Evolutionary conservation across 2,329 filamentous ascomycete genomes (phyloP).

Genomic region (Peltaster fructicola): DNA sequence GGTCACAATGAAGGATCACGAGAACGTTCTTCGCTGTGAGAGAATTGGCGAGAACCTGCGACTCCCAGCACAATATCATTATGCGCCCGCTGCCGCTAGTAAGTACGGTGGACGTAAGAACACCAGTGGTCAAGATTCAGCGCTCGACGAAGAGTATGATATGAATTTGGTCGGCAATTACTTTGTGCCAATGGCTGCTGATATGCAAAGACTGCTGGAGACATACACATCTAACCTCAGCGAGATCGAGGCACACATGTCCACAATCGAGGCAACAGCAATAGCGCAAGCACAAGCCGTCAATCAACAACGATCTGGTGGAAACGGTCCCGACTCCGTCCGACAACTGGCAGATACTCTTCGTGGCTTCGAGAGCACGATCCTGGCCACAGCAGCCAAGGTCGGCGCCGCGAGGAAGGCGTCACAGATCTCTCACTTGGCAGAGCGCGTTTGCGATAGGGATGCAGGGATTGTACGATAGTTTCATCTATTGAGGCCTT

Average conservation of each 20-base stretch:
- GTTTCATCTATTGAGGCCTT: slow-evolving; percentile 28
- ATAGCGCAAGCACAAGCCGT: slow-evolving; percentile 26
- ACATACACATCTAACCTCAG: slow-evolving; percentile 25
- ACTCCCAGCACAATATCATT: slow-evolving; percentile 47
- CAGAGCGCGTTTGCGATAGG: not conserved
- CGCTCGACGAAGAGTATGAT: slow-evolving; percentile 17
- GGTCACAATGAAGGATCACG: slow-evolving; percentile 45
- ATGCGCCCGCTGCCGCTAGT: slow-evolving; percentile 16
- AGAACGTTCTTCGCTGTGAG: slow-evolving; percentile 54
- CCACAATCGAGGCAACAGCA: slow-evolving; percentile 29
- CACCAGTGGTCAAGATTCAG: slow-evolving; percentile 5
- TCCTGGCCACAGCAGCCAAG: slow-evolving; percentile 28
- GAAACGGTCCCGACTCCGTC: slow-evolving; percentile 18
- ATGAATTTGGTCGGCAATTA: slow-evolving; percentile 29
- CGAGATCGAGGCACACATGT: slow-evolving; percentile 31
- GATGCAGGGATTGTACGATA: not conserved
- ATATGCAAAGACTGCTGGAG: slow-evolving; percentile 22
- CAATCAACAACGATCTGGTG: slow-evolving; percentile 13
- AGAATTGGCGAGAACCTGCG: slow-evolving; percentile 58
- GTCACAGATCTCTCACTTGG: slow-evolving; percentile 26
- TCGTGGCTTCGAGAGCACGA: slow-evolving; percentile 31
- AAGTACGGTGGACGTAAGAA: slow-evolving; percentile 8
- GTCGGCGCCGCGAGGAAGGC: slow-evolving; percentile 30
- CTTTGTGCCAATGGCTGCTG: slow-evolving; percentile 25
- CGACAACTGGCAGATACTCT: slow-evolving; percentile 29